Evolutionary conservation across 1,284 basidiomycete genomes (phyloP).

Genomic region (Rhodotorula sp.): DNA sequence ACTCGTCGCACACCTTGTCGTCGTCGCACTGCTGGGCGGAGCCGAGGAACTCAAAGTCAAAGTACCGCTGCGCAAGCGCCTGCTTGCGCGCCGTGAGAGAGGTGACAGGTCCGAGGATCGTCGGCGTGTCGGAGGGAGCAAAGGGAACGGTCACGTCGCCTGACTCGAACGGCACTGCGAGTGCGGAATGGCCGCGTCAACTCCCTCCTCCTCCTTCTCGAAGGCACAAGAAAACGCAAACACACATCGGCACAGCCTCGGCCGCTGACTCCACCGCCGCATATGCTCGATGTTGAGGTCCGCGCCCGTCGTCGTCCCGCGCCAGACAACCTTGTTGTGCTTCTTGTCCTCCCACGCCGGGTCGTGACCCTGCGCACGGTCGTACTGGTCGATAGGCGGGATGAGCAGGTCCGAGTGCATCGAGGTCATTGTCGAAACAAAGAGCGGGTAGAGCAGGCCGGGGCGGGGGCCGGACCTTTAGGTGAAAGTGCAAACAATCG

Average conservation of each 20-base stretch:
- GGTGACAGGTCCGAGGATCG: slow-evolving; percentile 3
- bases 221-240: not conserved
- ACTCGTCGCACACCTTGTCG: slow-evolving; percentile 10
- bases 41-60: slow-evolving; percentile 40
- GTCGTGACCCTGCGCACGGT: slow-evolving; percentile 31
- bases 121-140: slow-evolving; percentile 10
- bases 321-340: slow-evolving; percentile 50
- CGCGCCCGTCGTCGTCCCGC: slow-evolving; percentile 54
- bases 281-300: slow-evolving; percentile 30
- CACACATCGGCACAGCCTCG: slow-evolving; percentile 33
- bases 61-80: slow-evolving; percentile 23
- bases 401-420: slow-evolving; percentile 45
- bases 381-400: slow-evolving; percentile 47
- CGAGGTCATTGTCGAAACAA: slow-evolving; percentile 43
- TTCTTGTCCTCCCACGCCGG: slow-evolving; percentile 54
- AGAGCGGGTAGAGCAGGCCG: slow-evolving; percentile 43
- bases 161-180: slow-evolving; percentile 19
- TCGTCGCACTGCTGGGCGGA: slow-evolving; percentile 27
- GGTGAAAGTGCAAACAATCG: too few species aligned
- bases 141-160: slow-evolving; percentile 24
- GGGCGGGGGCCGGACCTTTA: slow-evolving; percentile 42
- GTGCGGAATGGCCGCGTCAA: too few species aligned
- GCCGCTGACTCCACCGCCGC: slow-evolving; percentile 32
- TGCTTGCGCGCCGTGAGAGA: slow-evolving; percentile 8
- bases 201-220: too few species aligned